Conservation (phyloP, 495 filamentous ascomycete genomes). For the Penicillium lagena region DNA sequence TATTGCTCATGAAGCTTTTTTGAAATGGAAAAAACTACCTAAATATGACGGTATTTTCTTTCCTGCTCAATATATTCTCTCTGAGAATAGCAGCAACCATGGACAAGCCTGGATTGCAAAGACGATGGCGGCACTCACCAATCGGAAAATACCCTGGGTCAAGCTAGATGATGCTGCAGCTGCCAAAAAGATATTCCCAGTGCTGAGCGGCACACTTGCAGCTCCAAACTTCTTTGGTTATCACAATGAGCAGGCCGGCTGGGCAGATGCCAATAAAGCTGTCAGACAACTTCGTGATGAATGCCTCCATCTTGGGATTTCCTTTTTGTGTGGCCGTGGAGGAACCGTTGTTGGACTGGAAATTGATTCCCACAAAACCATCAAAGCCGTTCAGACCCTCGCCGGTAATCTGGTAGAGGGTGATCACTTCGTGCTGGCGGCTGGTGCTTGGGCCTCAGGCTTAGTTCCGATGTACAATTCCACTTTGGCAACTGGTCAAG, state of each 20-base stretch:
- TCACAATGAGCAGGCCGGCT: slow-evolving; percentile 58
- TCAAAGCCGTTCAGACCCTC: background rate
- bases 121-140: slow-evolving; percentile 31
- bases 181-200: background rate
- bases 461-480: slow-evolving; percentile 64
- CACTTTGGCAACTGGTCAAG: slow-evolving; percentile 48
- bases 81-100: slow-evolving; percentile 6
- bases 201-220: slow-evolving; percentile 35
- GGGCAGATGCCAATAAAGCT: slow-evolving; percentile 62
- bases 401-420: slow-evolving; percentile 9
- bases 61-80: background rate
- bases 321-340: slow-evolving; percentile 10
- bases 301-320: slow-evolving; percentile 13
- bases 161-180: background rate
- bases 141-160: slow-evolving; percentile 16
- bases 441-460: slow-evolving; percentile 68
- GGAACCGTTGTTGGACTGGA: slow-evolving; percentile 11
- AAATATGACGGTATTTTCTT: slow-evolving; percentile 6
- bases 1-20: slow-evolving; percentile 52
- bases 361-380: background rate
- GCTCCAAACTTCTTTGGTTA: slow-evolving; percentile 46
- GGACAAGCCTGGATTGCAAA: slow-evolving; percentile 14
- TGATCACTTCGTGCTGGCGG: slow-evolving; percentile 68
- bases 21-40: slow-evolving; percentile 46
- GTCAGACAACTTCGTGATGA: slow-evolving; percentile 48